Conservation (phyloP, 1,284 basidiomycete species). For the Ustilago tritici region DNA sequence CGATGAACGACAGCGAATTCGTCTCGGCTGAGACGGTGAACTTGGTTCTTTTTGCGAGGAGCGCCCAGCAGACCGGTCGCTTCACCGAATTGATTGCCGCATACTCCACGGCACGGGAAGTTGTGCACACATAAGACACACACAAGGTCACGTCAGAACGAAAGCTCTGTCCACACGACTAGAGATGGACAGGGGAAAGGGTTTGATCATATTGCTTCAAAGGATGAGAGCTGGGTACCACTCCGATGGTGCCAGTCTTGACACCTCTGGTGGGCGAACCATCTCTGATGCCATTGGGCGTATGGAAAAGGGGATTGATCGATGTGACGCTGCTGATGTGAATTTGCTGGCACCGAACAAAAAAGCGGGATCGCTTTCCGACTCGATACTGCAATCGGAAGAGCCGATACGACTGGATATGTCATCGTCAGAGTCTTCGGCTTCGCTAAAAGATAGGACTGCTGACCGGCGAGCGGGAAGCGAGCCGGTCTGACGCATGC, state of each 20-base stretch:
- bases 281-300: slow-evolving; percentile 48
- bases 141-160: not conserved
- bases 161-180: not conserved
- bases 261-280: slow-evolving; percentile 49
- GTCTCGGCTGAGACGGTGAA: too few species aligned
- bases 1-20: too few species aligned
- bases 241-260: not conserved
- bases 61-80: too few species aligned
- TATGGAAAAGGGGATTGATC: slow-evolving; percentile 19
- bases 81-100: too few species aligned
- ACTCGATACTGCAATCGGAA: not conserved
- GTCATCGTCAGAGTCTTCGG: slow-evolving; percentile 8
- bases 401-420: slow-evolving; percentile 3
- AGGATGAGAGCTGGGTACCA: slow-evolving; percentile 11
- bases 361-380: slow-evolving; percentile 15
- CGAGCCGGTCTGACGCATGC: not conserved
- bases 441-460: too few species aligned
- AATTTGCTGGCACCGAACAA: slow-evolving; percentile 8
- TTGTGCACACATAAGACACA: not conserved
- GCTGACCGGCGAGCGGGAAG: not conserved
- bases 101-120: too few species aligned
- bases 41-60: too few species aligned
- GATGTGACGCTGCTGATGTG: slow-evolving; percentile 14
- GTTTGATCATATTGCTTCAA: not conserved
- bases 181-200: not conserved